Conservation (phyloP, 768 basidiomycete species). For the Daedaleopsis sinensis region DNA sequence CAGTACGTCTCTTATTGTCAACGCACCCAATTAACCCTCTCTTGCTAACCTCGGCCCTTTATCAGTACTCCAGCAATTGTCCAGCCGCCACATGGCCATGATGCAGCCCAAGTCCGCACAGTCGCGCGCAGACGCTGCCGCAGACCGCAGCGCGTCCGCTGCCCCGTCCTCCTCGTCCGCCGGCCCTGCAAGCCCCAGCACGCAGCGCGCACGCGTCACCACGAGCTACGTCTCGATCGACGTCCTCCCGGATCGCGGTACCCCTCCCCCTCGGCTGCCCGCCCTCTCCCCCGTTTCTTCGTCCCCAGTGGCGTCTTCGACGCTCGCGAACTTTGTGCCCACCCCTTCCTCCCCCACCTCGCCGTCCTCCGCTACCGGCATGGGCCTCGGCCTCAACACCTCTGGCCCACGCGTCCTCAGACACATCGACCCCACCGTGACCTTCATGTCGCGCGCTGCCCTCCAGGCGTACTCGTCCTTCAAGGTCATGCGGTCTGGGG, state of each 20-base stretch:
- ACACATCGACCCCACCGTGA: conserved; percentile 69
- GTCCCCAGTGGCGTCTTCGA: conserved; percentile 24
- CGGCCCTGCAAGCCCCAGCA: conserved; percentile 1
- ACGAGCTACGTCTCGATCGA: conserved; percentile 20
- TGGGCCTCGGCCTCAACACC: conserved; percentile 22
- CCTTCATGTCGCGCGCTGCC: conserved; percentile 56
- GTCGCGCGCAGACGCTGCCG: conserved; percentile 9
- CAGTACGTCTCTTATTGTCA: conserved; percentile 49
- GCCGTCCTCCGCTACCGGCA: conserved; percentile 12
- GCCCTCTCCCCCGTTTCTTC: conserved; percentile 24
- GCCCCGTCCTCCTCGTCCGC: conserved; percentile 12
- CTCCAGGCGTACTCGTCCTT: conserved; percentile 61
- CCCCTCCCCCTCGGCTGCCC: conserved; percentile 19
- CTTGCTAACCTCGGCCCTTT: conserved; percentile 10
- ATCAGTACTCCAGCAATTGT: conserved; percentile 32
- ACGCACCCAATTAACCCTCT: neutral
- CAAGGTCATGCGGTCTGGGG: conserved; percentile 53
- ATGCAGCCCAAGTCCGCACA: conserved; percentile 22
- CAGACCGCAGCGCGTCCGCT: conserved; percentile 17
- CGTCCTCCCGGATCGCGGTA: conserved; percentile 22
- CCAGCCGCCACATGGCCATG: conserved; percentile 25
- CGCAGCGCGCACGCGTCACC: conserved; percentile 12
- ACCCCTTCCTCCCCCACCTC: conserved; percentile 19
- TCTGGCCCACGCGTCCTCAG: conserved; percentile 54
- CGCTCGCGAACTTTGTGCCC: conserved; percentile 23